Evolutionary conservation across 2,329 filamentous ascomycete species (phyloP).

Genomic region (Ophiostoma tasmaniense): DNA sequence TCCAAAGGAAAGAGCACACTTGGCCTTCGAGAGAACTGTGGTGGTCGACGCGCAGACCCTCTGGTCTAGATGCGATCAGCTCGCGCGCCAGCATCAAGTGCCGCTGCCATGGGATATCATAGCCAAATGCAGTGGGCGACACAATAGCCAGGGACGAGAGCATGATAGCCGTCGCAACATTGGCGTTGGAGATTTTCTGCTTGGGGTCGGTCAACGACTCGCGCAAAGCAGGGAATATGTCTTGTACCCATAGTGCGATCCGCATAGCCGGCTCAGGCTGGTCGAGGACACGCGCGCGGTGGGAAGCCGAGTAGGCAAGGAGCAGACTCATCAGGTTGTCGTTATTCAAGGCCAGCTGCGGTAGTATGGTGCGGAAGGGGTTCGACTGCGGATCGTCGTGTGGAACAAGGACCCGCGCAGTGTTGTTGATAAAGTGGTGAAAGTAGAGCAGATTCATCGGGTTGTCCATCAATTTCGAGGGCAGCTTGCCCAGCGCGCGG

Average conservation of each 20-base stretch:
- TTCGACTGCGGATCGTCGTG: constrained; percentile 47
- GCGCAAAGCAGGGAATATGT: constrained; percentile 67
- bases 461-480: constrained; percentile 52
- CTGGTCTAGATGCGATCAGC: constrained; percentile 57
- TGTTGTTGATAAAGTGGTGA: constrained; percentile 68
- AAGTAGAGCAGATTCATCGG: constrained; percentile 69
- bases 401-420: constrained; percentile 49
- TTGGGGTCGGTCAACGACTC: constrained; percentile 53
- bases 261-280: constrained; percentile 67
- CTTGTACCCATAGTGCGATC: constrained; percentile 71
- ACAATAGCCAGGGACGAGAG: constrained; percentile 76
- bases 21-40: constrained; percentile 40
- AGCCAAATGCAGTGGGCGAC: constrained; percentile 70
- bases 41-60: constrained; percentile 41
- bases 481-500: constrained; percentile 40
- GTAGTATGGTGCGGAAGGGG: constrained; percentile 42
- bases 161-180: constrained; percentile 76
- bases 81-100: constrained; percentile 69
- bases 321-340: constrained; percentile 67
- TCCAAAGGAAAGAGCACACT: constrained; percentile 64
- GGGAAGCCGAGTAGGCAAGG: constrained; percentile 75
- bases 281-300: constrained; percentile 64
- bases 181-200: constrained; percentile 60
- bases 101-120: constrained; percentile 71
- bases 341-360: constrained; percentile 57